Base-by-base conservation (phyloP, 73 alveolate genomes). In the Stentor roeselii region DNA sequence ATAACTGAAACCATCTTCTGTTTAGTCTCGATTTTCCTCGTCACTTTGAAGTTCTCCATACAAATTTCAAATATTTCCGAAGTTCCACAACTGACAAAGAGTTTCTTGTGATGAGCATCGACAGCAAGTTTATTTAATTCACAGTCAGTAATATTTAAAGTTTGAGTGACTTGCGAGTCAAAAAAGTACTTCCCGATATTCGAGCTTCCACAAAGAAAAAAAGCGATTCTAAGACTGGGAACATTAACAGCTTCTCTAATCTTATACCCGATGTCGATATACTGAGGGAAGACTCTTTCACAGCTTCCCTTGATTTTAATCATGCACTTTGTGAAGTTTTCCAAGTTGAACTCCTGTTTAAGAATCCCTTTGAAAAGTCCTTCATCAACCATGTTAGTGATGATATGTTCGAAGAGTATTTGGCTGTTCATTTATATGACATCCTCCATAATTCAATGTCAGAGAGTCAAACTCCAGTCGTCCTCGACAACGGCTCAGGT, bases 401-500 rank as follows among this genome's bases (percentile, higher is more conserved):
- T n/a, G n/a, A n/a, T n/a, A n/a, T n/a, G n/a, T n/a, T n/a, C n/a
- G n/a, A n/a, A n/a, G n/a, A n/a, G n/a, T n/a, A n/a, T n/a, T n/a
- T n/a, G n/a, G n/a, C n/a, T n/a, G n/a, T n/a, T n/a, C n/a, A n/a
- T n/a, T n/a, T n/a, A n/a, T n/a, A n/a, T n/a, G n/a, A n/a, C n/a
- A n/a, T n/a, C n/a, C n/a, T n/a, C n/a, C n/a, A n/a, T n/a, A n/a
- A n/a, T n/a, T n/a, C n/a, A 75, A 89, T 84, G 90, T 88, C 67
- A 60, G 95, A 89, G 58, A 87, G 86, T 76, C 86, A 67, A 27
- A 95, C 95, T 34, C 83, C 93, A 6, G 88, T 84, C 42, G 99
- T 97, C 50, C 90, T 97, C 61, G 99, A 97, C 88, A 97, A 97
- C 84, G 99, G 99, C 74, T 93, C 99, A 14, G 98, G 98, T 11